These are phyloP conservation scores for Pleodorina starrii DNA, from an alignment of 139 green algal species.

Conservation along the genomic window DNA sequence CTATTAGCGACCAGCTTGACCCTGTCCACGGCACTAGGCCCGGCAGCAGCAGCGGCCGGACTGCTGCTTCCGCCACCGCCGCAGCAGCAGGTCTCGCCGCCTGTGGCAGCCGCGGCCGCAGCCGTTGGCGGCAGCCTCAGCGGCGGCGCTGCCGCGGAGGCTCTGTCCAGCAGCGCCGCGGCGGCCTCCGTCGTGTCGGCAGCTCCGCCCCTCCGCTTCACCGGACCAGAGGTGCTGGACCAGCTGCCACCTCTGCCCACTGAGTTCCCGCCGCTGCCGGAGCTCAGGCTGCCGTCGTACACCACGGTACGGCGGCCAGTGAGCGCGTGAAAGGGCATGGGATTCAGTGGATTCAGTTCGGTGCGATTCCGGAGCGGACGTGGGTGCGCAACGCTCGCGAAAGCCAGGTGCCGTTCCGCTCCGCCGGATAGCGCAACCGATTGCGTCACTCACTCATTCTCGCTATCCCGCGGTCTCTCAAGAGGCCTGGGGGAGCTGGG, in stretches of 20 bases:
- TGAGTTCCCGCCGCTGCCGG: constrained; percentile 37
- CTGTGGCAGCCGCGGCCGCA: neutral
- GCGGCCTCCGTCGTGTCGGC: neutral
- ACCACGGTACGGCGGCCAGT: neutral
- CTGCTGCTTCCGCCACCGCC: neutral
- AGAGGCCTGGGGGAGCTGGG: too few species aligned
- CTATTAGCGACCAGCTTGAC: neutral
- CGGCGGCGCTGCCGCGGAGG: neutral
- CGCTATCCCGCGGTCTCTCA: too few species aligned
- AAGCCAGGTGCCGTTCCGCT: too few species aligned
- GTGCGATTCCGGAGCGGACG: too few species aligned
- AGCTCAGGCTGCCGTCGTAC: constrained; percentile 41
- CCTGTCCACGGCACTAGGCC: neutral
- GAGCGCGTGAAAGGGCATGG: too few species aligned
- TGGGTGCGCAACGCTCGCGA: too few species aligned
- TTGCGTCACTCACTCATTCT: too few species aligned
- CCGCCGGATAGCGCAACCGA: too few species aligned
- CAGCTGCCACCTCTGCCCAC: constrained; percentile 44
- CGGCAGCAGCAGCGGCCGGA: too few species aligned
- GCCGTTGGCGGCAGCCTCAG: neutral
- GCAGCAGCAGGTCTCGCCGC: neutral
- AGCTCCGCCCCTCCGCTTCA: constrained; percentile 16
- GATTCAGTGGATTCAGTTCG: too few species aligned
- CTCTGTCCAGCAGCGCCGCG: neutral
- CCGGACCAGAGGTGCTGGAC: neutral